These are phyloP conservation scores for Fraxinus pennsylvanica DNA, from an alignment of 257 asterid genomes.

Conservation along the genomic window DNA sequence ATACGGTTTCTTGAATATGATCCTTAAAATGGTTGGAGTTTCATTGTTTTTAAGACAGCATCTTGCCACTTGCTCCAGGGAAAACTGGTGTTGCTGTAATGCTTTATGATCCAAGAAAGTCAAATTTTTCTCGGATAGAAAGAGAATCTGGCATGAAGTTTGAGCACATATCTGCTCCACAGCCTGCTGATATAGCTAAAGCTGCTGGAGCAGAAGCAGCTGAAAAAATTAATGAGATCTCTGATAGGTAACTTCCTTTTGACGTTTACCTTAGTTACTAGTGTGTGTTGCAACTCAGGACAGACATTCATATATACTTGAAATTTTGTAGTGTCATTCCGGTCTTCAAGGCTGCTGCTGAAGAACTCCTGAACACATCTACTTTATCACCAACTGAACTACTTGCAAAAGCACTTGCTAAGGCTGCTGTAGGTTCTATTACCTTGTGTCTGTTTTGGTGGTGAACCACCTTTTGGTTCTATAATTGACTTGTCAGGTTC, in stretches of 20 bases:
- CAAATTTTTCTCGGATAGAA: slow-evolving; percentile 82
- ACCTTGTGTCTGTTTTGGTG: neutral
- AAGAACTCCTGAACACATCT: slow-evolving; percentile 64
- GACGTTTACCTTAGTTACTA: neutral
- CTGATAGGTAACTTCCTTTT: slow-evolving; percentile 57
- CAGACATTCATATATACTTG: neutral
- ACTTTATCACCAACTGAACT: slow-evolving; percentile 69
- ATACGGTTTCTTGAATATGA: neutral
- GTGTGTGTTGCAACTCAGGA: too few relatives aligned
- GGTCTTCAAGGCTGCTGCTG: slow-evolving; percentile 86
- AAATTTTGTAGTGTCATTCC: slow-evolving; percentile 76
- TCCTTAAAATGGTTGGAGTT: slow-evolving; percentile 16
- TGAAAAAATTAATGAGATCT: slow-evolving; percentile 57
- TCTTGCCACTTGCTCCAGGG: slow-evolving; percentile 46
- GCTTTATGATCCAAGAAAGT: slow-evolving; percentile 95
- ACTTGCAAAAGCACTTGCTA: slow-evolving; percentile 95
- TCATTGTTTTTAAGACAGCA: slow-evolving; percentile 1
- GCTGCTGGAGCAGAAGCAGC: slow-evolving; percentile 86
- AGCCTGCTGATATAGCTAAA: slow-evolving; percentile 93
- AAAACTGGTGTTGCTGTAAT: slow-evolving; percentile 89
- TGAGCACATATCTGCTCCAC: slow-evolving; percentile 90
- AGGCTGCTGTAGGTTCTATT: slow-evolving; percentile 73
- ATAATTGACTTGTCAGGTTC: slow-evolving; percentile 23
- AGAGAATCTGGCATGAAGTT: slow-evolving; percentile 94
- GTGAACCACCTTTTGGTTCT: neutral